Evolutionary conservation across 495 filamentous ascomycete genomes (phyloP).

Genomic region (Penicillium lividum): DNA sequence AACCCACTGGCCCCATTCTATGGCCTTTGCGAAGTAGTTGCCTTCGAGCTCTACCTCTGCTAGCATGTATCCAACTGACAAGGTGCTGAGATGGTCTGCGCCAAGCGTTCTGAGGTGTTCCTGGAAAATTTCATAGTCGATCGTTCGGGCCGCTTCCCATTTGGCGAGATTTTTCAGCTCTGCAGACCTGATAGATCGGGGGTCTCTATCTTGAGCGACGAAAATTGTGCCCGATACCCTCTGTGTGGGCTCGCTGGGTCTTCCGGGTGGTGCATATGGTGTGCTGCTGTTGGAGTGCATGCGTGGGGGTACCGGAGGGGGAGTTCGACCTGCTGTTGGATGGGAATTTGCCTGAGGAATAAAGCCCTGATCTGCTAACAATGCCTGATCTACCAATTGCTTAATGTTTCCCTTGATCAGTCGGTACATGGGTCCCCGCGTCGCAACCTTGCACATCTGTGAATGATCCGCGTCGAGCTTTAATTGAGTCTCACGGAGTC

Average conservation of each 20-base stretch:
- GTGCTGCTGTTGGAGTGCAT: conserved; percentile 36
- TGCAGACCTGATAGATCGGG: conserved; percentile 32
- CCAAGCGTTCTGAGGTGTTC: conserved; percentile 36
- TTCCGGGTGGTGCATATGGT: conserved; percentile 28
- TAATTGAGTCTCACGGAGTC: conserved; percentile 40
- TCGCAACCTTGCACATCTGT: conserved; percentile 41
- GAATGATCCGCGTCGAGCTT: conserved; percentile 45
- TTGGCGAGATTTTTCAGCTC: conserved; percentile 31
- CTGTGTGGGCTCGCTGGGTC: conserved; percentile 12
- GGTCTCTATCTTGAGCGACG: conserved; percentile 31
- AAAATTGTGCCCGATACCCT: conserved; percentile 26
- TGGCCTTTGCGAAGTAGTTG: conserved; percentile 29
- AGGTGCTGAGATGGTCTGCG: conserved; percentile 37
- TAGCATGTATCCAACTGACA: conserved; percentile 34
- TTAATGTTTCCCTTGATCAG: conserved; percentile 44
- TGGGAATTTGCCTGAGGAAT: conserved; percentile 29
- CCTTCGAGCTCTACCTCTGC: conserved; percentile 34
- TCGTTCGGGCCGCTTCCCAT: conserved; percentile 36
- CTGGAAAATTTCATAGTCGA: conserved; percentile 42
- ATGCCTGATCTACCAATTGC: conserved; percentile 37
- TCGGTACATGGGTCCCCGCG: conserved; percentile 38
- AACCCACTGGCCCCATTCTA: conserved; percentile 39
- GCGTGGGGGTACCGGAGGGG: conserved; percentile 36
- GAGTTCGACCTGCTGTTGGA: conserved; percentile 6
- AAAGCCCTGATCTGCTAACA: conserved; percentile 37